phyloP scores from a whole-genome alignment of 139 green algal genomes.

The Chlorella sorokiniana region DNA sequence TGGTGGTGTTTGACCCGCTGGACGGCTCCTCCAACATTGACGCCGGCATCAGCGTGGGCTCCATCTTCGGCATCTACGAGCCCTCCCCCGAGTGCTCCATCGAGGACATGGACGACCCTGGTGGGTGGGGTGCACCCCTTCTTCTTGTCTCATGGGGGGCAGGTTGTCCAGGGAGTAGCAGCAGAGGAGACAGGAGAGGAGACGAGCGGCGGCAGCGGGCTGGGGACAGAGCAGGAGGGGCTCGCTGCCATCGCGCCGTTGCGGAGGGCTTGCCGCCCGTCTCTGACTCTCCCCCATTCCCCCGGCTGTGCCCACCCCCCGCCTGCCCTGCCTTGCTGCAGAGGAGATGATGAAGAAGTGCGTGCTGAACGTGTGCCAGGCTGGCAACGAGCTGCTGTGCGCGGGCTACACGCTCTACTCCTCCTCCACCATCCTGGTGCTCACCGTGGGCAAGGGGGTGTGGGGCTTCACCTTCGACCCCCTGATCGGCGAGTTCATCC shows the following conservation, averaged over 20 bases:
- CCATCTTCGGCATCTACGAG: constrained; percentile 97
- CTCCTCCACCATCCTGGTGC: constrained; percentile 87
- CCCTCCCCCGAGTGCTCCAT: constrained; percentile 83
- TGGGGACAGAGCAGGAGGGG: too few relatives aligned
- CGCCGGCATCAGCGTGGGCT: constrained; percentile 93
- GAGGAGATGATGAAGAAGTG: constrained; percentile 60
- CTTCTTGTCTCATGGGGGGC: not conserved
- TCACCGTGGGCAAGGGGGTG: constrained; percentile 91
- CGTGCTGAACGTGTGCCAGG: constrained; percentile 92
- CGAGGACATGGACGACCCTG: constrained; percentile 74
- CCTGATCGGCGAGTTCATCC: constrained; percentile 89
- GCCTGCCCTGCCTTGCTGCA: not conserved
- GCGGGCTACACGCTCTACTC: constrained; percentile 97
- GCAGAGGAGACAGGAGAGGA: not conserved
- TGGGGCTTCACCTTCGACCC: constrained; percentile 95
- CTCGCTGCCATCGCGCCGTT: too few relatives aligned
- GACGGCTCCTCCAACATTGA: constrained; percentile 99
- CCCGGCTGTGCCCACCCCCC: not conserved
- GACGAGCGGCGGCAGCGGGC: too few relatives aligned
- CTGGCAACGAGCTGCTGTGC: constrained; percentile 84
- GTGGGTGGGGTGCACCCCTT: constrained; percentile 28
- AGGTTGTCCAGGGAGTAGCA: not conserved
- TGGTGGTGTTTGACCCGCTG: constrained; percentile 98
- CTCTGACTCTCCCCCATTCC: not conserved
- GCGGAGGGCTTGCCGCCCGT: too few relatives aligned